Evolutionary conservation across 306 rosid species (phyloP).

Genomic region (Castanopsis chinensis): DNA sequence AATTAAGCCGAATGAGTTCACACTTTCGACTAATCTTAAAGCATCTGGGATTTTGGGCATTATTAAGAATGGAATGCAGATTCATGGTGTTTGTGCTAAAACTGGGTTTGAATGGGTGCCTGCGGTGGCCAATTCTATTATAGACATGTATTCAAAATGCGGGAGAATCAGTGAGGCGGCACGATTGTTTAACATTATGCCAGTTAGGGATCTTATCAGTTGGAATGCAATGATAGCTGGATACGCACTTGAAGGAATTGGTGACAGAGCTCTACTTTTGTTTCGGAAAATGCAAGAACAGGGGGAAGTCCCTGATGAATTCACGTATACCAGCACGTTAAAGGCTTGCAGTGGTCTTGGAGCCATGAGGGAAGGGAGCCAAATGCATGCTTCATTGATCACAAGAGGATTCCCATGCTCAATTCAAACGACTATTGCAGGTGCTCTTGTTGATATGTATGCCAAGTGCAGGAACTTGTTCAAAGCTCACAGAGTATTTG

Average conservation of each 20-base stretch:
- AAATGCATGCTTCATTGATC: conserved; percentile 52
- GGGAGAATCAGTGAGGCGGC: conserved; percentile 47
- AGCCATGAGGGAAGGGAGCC: conserved; percentile 47
- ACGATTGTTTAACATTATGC: conserved; percentile 38
- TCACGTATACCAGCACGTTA: conserved; percentile 46
- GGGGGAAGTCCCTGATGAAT: conserved; percentile 54
- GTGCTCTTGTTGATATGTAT: conserved; percentile 63
- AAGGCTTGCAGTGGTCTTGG: conserved; percentile 57
- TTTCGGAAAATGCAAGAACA: conserved; percentile 45
- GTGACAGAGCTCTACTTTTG: conserved; percentile 44
- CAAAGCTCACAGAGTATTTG: conserved; percentile 54
- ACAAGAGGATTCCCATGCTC: conserved; percentile 42
- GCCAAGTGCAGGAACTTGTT: conserved; percentile 40
- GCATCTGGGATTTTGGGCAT: conserved; percentile 47
- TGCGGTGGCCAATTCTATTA: conserved; percentile 52
- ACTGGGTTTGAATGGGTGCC: conserved; percentile 43
- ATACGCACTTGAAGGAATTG: conserved; percentile 34
- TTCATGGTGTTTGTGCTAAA: conserved; percentile 59
- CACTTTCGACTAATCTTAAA: conserved; percentile 54
- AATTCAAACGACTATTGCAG: conserved; percentile 36
- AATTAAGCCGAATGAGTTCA: conserved; percentile 45
- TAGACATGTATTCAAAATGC: conserved; percentile 65
- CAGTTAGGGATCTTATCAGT: conserved; percentile 44
- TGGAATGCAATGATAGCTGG: conserved; percentile 73
- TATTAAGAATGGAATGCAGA: conserved; percentile 50